phyloP scores from a whole-genome alignment of 106 monocot genomes.

The Alisma plantagoaquatica region DNA sequence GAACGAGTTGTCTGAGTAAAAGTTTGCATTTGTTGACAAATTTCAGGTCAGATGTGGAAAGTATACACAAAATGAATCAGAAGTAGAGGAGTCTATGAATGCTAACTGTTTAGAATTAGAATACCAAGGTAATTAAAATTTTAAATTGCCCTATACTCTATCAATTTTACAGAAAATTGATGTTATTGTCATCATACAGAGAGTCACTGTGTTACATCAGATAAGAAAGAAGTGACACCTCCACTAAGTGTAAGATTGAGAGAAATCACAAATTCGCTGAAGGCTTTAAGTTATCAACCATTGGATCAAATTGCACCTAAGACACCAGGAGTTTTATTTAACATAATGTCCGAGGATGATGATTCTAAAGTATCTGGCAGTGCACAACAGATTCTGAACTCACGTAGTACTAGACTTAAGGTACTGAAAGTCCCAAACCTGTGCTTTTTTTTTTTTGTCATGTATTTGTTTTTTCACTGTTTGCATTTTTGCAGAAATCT shows the following conservation, averaged over 20 bases:
- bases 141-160: not conserved
- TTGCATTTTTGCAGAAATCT: constrained; percentile 24
- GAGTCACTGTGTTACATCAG: not conserved
- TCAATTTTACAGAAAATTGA: not conserved
- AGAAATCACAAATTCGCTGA: constrained; percentile 40
- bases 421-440: constrained; percentile 1
- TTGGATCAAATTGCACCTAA: constrained; percentile 16
- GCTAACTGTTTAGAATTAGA: too few relatives aligned
- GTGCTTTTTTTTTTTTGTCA: not conserved
- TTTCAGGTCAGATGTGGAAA: not conserved
- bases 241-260: constrained; percentile 25
- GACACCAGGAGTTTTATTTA: constrained; percentile 20
- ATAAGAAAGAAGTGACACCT: constrained; percentile 13
- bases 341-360: not conserved
- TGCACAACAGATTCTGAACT: constrained; percentile 18
- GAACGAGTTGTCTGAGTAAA: too few relatives aligned
- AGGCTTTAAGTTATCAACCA: constrained; percentile 21
- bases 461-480: not conserved
- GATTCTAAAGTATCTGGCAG: constrained; percentile 3
- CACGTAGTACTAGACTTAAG: constrained; percentile 42
- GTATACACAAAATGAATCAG: not conserved
- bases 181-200: not conserved
- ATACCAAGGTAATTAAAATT: too few relatives aligned
- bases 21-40: too few relatives aligned
- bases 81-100: not conserved